Evolutionary conservation across 805 yeast genomes (phyloP).

Genomic region (Candida caryicola): DNA sequence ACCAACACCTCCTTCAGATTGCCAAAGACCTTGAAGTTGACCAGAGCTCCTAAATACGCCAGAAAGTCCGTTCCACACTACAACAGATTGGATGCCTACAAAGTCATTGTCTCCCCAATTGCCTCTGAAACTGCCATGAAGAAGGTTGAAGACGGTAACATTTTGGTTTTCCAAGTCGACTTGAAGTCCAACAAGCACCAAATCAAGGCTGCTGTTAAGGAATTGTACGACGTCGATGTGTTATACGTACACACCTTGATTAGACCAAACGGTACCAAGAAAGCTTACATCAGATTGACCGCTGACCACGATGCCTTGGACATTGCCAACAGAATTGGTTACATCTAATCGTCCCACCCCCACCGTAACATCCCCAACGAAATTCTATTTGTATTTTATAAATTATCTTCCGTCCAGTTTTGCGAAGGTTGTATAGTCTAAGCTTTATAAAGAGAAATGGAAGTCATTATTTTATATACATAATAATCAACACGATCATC

Average conservation of each 20-base stretch:
- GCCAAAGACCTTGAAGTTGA: slow-evolving; percentile 94
- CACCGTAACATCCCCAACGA: slow-evolving; percentile 8
- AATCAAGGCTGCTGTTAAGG: slow-evolving; percentile 97
- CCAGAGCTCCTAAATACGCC: slow-evolving; percentile 94
- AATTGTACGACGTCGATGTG: slow-evolving; percentile 95
- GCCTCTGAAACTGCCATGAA: slow-evolving; percentile 98
- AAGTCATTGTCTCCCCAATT: slow-evolving; percentile 89
- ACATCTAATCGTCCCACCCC: slow-evolving; percentile 60
- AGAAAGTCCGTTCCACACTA: slow-evolving; percentile 95
- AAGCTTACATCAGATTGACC: slow-evolving; percentile 98
- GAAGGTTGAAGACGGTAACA: slow-evolving; percentile 99
- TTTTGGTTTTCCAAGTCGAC: slow-evolving; percentile 97
- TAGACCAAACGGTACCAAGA: slow-evolving; percentile 99
- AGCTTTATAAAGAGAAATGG: slow-evolving; percentile 10
- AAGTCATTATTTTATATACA: slow-evolving; percentile 6
- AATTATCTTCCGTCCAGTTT: slow-evolving; percentile 6
- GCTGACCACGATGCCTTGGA: slow-evolving; percentile 99
- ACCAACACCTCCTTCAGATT: slow-evolving; percentile 92
- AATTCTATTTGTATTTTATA: slow-evolving; percentile 11
- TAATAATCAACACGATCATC: slow-evolving; percentile 3
- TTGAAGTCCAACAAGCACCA: slow-evolving; percentile 97
- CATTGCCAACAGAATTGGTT: slow-evolving; percentile 99
- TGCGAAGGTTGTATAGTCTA: slow-evolving; percentile 10
- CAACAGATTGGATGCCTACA: slow-evolving; percentile 95
- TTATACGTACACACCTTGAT: slow-evolving; percentile 92